Base-by-base conservation (phyloP, 2,329 filamentous ascomycete species). In the Cyphellophora attinorum region DNA sequence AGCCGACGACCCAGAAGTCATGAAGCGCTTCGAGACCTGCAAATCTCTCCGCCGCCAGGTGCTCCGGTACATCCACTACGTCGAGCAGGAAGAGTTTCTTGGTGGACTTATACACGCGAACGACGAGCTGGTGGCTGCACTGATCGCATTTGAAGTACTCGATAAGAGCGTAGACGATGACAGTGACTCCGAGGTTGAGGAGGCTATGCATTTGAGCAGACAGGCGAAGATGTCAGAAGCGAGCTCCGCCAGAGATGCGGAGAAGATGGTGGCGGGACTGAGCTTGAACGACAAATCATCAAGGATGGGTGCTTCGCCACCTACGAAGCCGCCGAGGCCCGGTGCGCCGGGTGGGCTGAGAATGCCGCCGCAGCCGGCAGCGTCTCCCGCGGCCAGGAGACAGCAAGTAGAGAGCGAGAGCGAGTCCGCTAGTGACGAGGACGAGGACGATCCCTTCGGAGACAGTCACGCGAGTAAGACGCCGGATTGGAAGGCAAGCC, bases 81-180 rank as follows among this genome's bases (percentile, higher is more conserved):
- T 96, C 10, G 85, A 94, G 55, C 80, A 78, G 6, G 89, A 96
- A 52, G 79, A 96, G 51, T 95, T 83, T 70, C 78, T 98, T 6
- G 91, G 89, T 27, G 80, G 85, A 41, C 70, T 98, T 4, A 77
- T 98, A 12, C 85, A 91, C 51, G 88, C 89, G 45, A 96, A 98
- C 51, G 91, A 98, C 51, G 84, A 93, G 58, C 78, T 98, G n/a
- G 84, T 96, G 27, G 81, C 81, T 42, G 85, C 88, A 2, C 70
- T 98, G 38, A 94, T 93, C 75, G 83, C 86, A 0, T 98, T 86
- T 53, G 89, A 96, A 59, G 84, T 95, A 49, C 74, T 96, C 44
- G 89, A 98, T 54, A 68, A 67, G 47, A 66, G 62, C 31, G 52
- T 67, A 27, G 66, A 70, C 31, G 74, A 79, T 43, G 76, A 80